Evolutionary conservation across 2,329 filamentous ascomycete species (phyloP), one percentile per base, ranked within the genome.

Genomic region (Penicillium sp.): DNA sequence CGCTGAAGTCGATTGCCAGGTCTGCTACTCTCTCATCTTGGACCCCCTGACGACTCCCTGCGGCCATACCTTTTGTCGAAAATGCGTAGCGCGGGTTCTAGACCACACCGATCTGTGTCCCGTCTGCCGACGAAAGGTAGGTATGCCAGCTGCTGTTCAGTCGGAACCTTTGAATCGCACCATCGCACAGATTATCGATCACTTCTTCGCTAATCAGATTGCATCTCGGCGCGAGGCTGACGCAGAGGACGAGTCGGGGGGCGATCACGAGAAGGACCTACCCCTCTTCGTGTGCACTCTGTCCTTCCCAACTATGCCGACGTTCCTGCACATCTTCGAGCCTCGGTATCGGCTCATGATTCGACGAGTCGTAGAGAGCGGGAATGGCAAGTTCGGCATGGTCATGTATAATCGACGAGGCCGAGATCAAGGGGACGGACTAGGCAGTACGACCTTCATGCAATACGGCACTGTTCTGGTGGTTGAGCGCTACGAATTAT

Each of bases 321-420:
- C 91, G 0, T 95, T 95, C 66, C 79, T 96, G 3, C 90, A 96
- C 68, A 85, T 97, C n/a, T 96, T 96, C 70, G 93, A 96, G 73
- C 90, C 91, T n/a, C 85, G 90, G 6, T 96, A 96, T 72, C 86
- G 91, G 7, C 81, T 95, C n/a, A 95, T 96, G 91, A 89, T 96
- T 39, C 84, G 89, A 49, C 85, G 92, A 37, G 89, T 87, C 0
- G 79, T 96, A 54, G 89, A 92, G 62, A 79, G 69, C 56, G 86
- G 87, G 0, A 85, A 89, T 60, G 81, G 85, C 14, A 90, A 86
- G 24, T 96, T 97, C 69, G 93, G 93, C 24, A 96, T 96, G 90
- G 83, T 96, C 18, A 83, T 91, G 69, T 87, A 87, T 62, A 90
- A 88, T 65, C 79, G 80, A 47, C 75, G 75, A n/a, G 75, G 78